Evolutionary conservation across 2,329 filamentous ascomycete species (phyloP), one percentile per base, ranked within the genome.

Genomic region (Aspergillus amoenus): DNA sequence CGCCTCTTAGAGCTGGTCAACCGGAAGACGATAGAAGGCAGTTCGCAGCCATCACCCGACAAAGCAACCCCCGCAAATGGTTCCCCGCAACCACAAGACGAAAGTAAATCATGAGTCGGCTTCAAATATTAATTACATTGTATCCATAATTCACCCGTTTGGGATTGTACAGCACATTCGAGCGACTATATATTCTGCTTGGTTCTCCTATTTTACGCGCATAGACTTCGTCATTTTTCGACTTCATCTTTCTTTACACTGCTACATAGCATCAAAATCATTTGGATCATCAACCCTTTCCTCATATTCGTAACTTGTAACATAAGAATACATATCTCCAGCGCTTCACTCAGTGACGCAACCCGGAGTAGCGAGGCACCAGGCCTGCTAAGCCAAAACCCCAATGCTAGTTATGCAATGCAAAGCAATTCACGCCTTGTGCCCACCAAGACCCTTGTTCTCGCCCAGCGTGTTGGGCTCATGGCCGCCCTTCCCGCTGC

Each of bases 1-100:
- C 82, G 87, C 60, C 80, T 97, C 5, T 75, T 87, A 12, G 82
- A 83, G 54, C 53, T 78, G 18, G 70, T 78, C 32, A 68, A 74
- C 44, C 67, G 68, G 12, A 79, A 79, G 61, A 62, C 61, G 5
- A 70, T 72, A 27, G 56, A 64, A n/a, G 51, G 65, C 2, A 57
- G 56, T 9, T 41, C 57, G 11, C 63, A 53, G 12, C 50, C 54
- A 13, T 9, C 51, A 4, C 42, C 40, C 18, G 15, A 43, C 18
- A 32, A 45, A 13, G 45, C 37, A 3, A 37, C 52, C 2, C 30
- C 56, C 6, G 8, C 6, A 11, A 58, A 56, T 46, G 53, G 45
- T n/a, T 61, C 58, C 5, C 51, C 52, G 13, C 44, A 52, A 30
- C 49, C 55, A 42, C 42, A 44, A 18, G 51, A 57, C 7, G 45